These are phyloP conservation scores for Russula abietina DNA, from an alignment of 768 basidiomycete species.

Conservation along the genomic window DNA sequence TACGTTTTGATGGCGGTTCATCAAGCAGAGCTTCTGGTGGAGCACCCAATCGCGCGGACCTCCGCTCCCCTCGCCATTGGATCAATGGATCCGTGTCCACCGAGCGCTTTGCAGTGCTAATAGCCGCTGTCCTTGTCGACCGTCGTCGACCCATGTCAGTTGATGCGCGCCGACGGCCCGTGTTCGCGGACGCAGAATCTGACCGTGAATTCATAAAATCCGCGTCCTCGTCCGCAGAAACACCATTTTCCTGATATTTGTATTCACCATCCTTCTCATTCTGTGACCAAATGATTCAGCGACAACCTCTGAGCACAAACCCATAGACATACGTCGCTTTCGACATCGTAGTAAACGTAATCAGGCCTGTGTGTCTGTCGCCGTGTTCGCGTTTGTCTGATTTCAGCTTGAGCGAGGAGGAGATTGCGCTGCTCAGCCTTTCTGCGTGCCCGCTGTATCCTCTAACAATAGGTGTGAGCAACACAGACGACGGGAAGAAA, in stretches of 20 bases:
- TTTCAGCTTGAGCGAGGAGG: conserved; percentile 66
- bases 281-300: conserved; percentile 32
- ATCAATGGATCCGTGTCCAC: conserved; percentile 44
- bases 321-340: conserved; percentile 51
- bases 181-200: conserved; percentile 21
- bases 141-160: conserved; percentile 33
- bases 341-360: conserved; percentile 69
- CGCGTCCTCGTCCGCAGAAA: conserved; percentile 21
- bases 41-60: conserved; percentile 62
- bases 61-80: conserved; percentile 69
- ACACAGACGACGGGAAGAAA: neutral
- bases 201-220: conserved; percentile 35
- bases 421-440: conserved; percentile 63
- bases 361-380: conserved; percentile 67
- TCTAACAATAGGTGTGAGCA: conserved; percentile 39
- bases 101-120: conserved; percentile 45
- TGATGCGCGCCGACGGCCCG: conserved; percentile 14
- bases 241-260: conserved; percentile 50
- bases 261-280: conserved; percentile 60
- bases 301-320: conserved; percentile 25
- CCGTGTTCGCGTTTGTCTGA: conserved; percentile 74
- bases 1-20: conserved; percentile 55
- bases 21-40: conserved; percentile 47
- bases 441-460: conserved; percentile 61
- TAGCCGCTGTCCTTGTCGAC: conserved; percentile 38